These are phyloP conservation scores for Tetraselmis striata DNA, from an alignment of 139 green algal genomes.

Conservation along the genomic window DNA sequence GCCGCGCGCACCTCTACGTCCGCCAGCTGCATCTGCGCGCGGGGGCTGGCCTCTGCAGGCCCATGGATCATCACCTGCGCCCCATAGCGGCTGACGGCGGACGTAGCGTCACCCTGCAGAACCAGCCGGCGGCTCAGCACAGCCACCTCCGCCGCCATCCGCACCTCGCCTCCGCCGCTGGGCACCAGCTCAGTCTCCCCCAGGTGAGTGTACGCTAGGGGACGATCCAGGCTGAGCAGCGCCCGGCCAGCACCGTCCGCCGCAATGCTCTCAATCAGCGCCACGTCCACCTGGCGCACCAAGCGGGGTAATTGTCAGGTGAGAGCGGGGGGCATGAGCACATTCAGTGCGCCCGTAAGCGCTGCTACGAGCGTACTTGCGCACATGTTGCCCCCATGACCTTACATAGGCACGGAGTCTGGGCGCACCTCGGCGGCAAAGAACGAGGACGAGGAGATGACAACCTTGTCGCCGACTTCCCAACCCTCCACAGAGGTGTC, in stretches of 20 bases:
- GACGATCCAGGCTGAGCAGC: neutral
- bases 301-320: neutral
- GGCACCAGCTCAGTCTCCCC: neutral
- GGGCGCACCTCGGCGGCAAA: neutral
- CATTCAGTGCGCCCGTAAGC: neutral
- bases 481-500: neutral
- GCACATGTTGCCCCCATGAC: too few relatives aligned
- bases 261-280: neutral
- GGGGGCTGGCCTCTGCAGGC: neutral
- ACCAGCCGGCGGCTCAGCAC: conserved; percentile 17
- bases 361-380: neutral
- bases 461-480: conserved; percentile 16
- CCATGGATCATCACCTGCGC: neutral
- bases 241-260: neutral
- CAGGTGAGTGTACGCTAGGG: conserved; percentile 18
- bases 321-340: neutral
- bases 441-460: conserved; percentile 15
- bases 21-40: neutral
- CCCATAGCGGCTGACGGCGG: neutral
- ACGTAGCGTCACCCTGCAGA: neutral
- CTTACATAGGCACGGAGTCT: too few relatives aligned
- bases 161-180: neutral
- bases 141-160: conserved; percentile 22
- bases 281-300: neutral
- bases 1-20: conserved; percentile 6